These are phyloP conservation scores for Leishmania lainsoni DNA, from an alignment of 208 protist species.

Conservation along the genomic window DNA sequence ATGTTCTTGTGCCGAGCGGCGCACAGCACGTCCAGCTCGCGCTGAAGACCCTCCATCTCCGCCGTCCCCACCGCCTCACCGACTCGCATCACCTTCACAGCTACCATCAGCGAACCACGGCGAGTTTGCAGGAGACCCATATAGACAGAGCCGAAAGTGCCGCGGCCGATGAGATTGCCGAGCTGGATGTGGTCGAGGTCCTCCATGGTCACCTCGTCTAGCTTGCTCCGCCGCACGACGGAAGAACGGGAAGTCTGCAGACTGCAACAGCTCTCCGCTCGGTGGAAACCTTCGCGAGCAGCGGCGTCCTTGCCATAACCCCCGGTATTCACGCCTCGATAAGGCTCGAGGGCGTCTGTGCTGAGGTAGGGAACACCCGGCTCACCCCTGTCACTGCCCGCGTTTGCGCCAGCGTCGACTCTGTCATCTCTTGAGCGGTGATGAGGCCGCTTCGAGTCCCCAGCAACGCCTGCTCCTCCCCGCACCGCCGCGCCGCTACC, in stretches of 20 bases:
- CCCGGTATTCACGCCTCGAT: slow-evolving; percentile 1
- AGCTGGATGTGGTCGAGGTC: slow-evolving; percentile 51
- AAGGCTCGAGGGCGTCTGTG: slow-evolving; percentile 28
- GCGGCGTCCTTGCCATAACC: background rate
- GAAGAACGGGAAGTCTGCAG: slow-evolving; percentile 52
- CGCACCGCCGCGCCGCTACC: background rate
- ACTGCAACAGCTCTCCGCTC: slow-evolving; percentile 34
- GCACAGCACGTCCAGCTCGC: slow-evolving; percentile 69
- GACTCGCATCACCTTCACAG: slow-evolving; percentile 67
- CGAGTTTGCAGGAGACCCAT: slow-evolving; percentile 48
- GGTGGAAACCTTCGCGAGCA: slow-evolving; percentile 1
- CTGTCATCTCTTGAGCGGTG: background rate
- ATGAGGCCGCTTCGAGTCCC: background rate
- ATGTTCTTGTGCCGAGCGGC: slow-evolving; percentile 71
- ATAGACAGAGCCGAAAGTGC: slow-evolving; percentile 67
- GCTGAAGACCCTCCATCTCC: slow-evolving; percentile 45
- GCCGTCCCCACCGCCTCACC: slow-evolving; percentile 33
- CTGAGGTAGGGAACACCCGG: slow-evolving; percentile 20
- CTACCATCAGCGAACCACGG: slow-evolving; percentile 51
- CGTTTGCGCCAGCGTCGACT: background rate
- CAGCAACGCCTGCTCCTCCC: background rate
- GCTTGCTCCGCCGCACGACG: slow-evolving; percentile 39
- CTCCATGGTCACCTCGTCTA: slow-evolving; percentile 50
- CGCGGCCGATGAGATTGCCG: slow-evolving; percentile 57
- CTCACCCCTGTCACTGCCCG: background rate